Base-by-base conservation (phyloP, 2,329 filamentous ascomycete genomes). In the Colletotrichum siamense region DNA sequence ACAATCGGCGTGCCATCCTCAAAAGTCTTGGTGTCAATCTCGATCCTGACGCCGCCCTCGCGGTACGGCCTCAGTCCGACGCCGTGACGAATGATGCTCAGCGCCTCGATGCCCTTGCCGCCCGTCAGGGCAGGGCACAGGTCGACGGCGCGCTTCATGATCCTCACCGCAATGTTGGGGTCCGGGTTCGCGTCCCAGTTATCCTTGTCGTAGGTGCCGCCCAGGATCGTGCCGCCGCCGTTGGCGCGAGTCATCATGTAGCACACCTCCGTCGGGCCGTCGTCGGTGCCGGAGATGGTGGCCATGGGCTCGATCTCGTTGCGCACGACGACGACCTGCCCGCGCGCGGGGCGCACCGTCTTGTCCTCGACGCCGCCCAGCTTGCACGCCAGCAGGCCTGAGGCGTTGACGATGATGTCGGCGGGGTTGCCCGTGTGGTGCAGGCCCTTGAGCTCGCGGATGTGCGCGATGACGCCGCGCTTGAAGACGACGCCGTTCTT, bases 231-330 rank as follows among this genome's bases (percentile, higher is more conserved):
- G 13, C 96, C 96, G 24, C 96, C 96, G n/a, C 91, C 91, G 0
- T 89, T 90, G 2, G 96, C 95, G 32, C 96, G 91, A 81, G 92
- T 92, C 96, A 98, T 98, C 64, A 94, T 89, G 83, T 98, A 98
- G 74, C 91, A 87, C 6, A 93, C 87, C 84, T 98, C 96, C 39
- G 94, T 92, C 0, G 88, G 86, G 3, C 91, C 93, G 80, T 97
- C 94, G 66, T 95, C 94, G 1, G 92, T 94, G 57, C 95, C 94
- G 13, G 94, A 95, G 16, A 91, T 89, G 8, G 90, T 90, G 64
- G 91, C 84, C 94, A 98, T 96, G 39, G 91, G 86, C 13, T 91
- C 91, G 1, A 93, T 91, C 81, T 94, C 92, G 85, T 98, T 98
- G 74, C 95, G 89, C 26, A 98, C 95, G 1, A 98, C 83, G 0